A percentile compares a stretch with the other conserved stretches of the same genome.
phyloP scores from a whole-genome alignment of 148 eudicot species.

The Euryodendron excelsum region DNA sequence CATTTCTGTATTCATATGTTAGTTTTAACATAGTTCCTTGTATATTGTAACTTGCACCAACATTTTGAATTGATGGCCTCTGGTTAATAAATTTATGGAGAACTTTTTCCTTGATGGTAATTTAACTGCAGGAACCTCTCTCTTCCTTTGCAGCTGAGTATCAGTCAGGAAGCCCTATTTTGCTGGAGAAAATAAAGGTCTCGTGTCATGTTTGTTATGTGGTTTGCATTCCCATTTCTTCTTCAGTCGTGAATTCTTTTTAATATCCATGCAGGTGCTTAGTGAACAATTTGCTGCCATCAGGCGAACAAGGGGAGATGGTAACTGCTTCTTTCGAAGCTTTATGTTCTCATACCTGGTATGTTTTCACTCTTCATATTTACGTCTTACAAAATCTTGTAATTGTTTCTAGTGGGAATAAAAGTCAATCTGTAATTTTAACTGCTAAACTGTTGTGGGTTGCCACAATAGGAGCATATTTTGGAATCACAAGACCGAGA shows the following conservation, averaged over 20 bases:
- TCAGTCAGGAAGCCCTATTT: conserved; percentile 76
- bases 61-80: not conserved
- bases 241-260: not conserved
- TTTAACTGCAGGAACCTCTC: conserved; percentile 69
- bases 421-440: not conserved
- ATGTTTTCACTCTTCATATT: conserved; percentile 13
- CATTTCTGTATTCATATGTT: not conserved
- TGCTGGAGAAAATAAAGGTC: conserved; percentile 89
- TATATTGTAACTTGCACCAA: not conserved
- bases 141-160: conserved; percentile 78
- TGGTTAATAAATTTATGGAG: not conserved
- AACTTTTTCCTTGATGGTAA: too few relatives aligned
- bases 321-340: conserved; percentile 93
- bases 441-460: conserved; percentile 16
- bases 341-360: conserved; percentile 97
- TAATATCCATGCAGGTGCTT: conserved; percentile 51
- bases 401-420: not conserved
- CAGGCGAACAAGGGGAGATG: conserved; percentile 93
- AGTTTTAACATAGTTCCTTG: not conserved
- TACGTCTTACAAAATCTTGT: not conserved
- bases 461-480: conserved; percentile 63
- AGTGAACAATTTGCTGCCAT: conserved; percentile 64
- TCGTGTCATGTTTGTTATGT: not conserved
- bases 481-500: conserved; percentile 75
- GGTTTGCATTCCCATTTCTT: not conserved